Evolutionary conservation across 2,329 filamentous ascomycete genomes (phyloP).

Genomic region (Zymoseptoria ardabiliae): DNA sequence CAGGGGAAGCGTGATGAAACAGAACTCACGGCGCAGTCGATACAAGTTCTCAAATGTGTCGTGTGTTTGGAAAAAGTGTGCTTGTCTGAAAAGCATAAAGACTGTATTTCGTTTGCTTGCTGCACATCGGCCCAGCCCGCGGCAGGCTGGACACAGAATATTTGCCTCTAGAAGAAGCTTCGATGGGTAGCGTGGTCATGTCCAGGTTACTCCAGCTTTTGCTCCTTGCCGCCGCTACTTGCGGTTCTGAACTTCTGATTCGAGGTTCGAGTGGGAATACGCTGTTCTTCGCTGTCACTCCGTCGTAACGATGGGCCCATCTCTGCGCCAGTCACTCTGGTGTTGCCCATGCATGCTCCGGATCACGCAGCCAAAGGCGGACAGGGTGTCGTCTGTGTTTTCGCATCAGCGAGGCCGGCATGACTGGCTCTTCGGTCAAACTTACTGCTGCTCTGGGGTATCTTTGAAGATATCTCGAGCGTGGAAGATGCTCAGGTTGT

Average conservation of each 20-base stretch:
- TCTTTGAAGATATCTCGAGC: slow-evolving; percentile 42
- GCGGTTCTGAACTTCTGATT: slow-evolving; percentile 37
- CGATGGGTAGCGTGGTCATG: background rate
- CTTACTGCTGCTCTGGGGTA: slow-evolving; percentile 32
- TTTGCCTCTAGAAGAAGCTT: background rate
- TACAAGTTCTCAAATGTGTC: background rate
- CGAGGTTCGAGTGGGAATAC: slow-evolving; percentile 53
- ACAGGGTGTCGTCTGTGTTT: slow-evolving; percentile 35
- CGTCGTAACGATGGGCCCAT: slow-evolving; percentile 50
- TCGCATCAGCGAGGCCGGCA: background rate
- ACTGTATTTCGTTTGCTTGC: background rate
- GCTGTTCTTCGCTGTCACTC: slow-evolving; percentile 44
- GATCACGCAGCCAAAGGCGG: slow-evolving; percentile 42
- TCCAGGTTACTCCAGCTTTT: background rate
- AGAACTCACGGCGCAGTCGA: background rate
- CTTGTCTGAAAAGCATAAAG: background rate
- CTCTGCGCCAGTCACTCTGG: slow-evolving; percentile 34
- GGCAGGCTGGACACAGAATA: background rate
- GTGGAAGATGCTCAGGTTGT: slow-evolving; percentile 48
- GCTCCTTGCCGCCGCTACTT: slow-evolving; percentile 4
- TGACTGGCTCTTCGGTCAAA: background rate
- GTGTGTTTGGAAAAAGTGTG: background rate
- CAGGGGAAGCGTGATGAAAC: background rate
- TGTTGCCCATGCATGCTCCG: slow-evolving; percentile 40
- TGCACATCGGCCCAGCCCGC: background rate